Conservation (phyloP, 2,329 filamentous ascomycete genomes). For the Ilyonectria robusta region DNA sequence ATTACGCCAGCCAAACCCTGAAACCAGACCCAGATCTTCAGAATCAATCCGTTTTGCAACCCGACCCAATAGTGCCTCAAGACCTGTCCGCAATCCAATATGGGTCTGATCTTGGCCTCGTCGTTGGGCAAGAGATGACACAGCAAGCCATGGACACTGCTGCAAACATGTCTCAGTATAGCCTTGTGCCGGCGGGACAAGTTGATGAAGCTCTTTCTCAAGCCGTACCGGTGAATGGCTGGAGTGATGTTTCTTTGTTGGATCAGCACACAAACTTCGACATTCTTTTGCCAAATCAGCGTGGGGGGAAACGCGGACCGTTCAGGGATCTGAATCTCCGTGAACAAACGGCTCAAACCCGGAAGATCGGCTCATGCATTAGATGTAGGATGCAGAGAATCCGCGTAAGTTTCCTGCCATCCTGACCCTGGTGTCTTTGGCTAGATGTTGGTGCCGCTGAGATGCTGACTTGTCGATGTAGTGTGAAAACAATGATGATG, state of each 20-base stretch:
- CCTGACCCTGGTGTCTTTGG: background rate
- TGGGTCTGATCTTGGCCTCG: conserved; percentile 31
- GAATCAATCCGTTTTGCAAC: conserved; percentile 32
- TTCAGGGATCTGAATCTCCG: conserved; percentile 68
- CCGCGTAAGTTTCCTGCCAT: conserved; percentile 61
- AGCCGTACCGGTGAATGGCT: conserved; percentile 32
- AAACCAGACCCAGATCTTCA: conserved; percentile 41
- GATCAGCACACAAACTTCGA: conserved; percentile 49
- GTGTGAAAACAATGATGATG: conserved; percentile 66
- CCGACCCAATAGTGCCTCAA: conserved; percentile 37
- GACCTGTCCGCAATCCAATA: conserved; percentile 41
- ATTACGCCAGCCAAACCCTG: conserved; percentile 37
- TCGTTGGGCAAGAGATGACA: conserved; percentile 29
- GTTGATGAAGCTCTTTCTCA: conserved; percentile 28
- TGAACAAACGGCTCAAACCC: conserved; percentile 69
- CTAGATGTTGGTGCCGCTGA: background rate
- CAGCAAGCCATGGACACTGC: conserved; percentile 34
- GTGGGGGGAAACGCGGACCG: conserved; percentile 62
- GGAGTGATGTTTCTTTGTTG: conserved; percentile 36
- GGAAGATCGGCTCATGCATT: conserved; percentile 72
- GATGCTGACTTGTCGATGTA: conserved; percentile 47
- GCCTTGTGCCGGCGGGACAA: conserved; percentile 31
- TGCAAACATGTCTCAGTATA: conserved; percentile 38
- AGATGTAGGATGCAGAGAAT: conserved; percentile 75
- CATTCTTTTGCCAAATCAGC: conserved; percentile 49